Percentiles rank a stretch among this genome's conserved stretches.
phyloP scores from a whole-genome alignment of 495 filamentous ascomycete genomes.

The Podospora pseudopauciseta region DNA sequence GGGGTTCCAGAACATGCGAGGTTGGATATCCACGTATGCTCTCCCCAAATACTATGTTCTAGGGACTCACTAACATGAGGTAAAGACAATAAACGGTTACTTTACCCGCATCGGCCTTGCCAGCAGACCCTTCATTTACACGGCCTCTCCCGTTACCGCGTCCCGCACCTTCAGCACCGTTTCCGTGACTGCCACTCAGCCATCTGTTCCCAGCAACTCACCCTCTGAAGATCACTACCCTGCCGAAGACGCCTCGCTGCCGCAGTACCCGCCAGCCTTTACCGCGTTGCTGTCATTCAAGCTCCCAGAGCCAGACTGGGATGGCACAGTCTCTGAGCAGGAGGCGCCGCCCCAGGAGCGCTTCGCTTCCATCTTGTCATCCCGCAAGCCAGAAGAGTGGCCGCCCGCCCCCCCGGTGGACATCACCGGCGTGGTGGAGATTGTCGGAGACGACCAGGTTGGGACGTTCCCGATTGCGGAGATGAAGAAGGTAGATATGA shows the following conservation, averaged over 20 bases:
- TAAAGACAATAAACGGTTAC: slow-evolving; percentile 61
- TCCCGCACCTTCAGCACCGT: slow-evolving; percentile 57
- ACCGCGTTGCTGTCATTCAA: slow-evolving; percentile 62
- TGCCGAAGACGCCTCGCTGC: slow-evolving; percentile 32
- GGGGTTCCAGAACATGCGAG: slow-evolving; percentile 19
- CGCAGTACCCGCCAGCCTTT: slow-evolving; percentile 53
- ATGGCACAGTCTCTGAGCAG: slow-evolving; percentile 30
- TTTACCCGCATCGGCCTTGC: slow-evolving; percentile 56
- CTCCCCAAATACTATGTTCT: neutral
- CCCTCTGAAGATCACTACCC: slow-evolving; percentile 32
- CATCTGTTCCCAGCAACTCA: slow-evolving; percentile 26
- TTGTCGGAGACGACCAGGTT: slow-evolving; percentile 27
- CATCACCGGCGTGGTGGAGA: slow-evolving; percentile 29
- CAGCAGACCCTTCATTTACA: slow-evolving; percentile 59
- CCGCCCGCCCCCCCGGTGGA: slow-evolving; percentile 42
- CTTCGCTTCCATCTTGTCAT: slow-evolving; percentile 35
- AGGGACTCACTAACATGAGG: neutral
- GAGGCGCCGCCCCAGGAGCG: slow-evolving; percentile 36
- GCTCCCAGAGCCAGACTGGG: slow-evolving; percentile 30
- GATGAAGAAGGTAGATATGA: slow-evolving; percentile 63
- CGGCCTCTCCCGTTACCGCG: slow-evolving; percentile 50
- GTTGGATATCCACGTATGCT: slow-evolving; percentile 59
- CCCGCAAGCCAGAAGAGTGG: slow-evolving; percentile 36
- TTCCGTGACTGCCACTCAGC: slow-evolving; percentile 55
- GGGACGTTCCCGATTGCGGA: slow-evolving; percentile 57